Conservation (phyloP, 2,329 filamentous ascomycete species). For the Sporothrix variecibatus region DNA sequence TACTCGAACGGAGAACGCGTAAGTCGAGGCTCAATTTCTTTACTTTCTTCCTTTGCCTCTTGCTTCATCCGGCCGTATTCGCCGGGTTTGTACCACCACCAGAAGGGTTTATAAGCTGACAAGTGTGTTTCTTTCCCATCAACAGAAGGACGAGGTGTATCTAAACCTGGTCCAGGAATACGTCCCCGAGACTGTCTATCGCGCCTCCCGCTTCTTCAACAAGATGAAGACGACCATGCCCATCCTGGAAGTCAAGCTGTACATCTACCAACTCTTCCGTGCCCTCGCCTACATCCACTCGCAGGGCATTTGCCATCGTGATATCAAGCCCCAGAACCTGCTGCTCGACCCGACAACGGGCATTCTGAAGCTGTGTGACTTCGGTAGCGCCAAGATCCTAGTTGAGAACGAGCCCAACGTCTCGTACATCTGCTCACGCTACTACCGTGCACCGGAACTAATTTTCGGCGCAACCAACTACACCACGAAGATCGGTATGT, state of each 20-base stretch:
- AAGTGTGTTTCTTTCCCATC: constrained; percentile 21
- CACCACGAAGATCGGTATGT: constrained; percentile 97
- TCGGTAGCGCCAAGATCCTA: constrained; percentile 97
- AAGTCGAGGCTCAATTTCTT: constrained; percentile 39
- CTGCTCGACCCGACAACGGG: constrained; percentile 89
- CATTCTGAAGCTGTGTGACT: constrained; percentile 96
- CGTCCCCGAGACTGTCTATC: constrained; percentile 97
- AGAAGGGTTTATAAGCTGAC: constrained; percentile 1
- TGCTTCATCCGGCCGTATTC: not conserved
- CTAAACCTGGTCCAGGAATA: constrained; percentile 98
- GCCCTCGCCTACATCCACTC: constrained; percentile 99
- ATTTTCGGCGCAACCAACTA: constrained; percentile 99
- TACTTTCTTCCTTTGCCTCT: not conserved
- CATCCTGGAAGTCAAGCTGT: constrained; percentile 96
- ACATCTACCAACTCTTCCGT: constrained; percentile 99
- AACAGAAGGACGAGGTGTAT: constrained; percentile 95
- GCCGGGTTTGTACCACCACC: not conserved
- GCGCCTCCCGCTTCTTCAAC: constrained; percentile 98
- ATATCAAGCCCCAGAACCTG: constrained; percentile 99
- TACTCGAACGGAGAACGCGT: constrained; percentile 99
- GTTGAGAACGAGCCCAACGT: constrained; percentile 99
- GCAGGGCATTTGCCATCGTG: constrained; percentile 96
- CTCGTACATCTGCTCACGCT: constrained; percentile 98
- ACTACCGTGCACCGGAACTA: constrained; percentile 96
- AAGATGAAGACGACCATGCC: constrained; percentile 99